These are phyloP conservation scores for Termitomyces sp. DNA, from an alignment of 768 basidiomycete genomes.

Conservation along the genomic window DNA sequence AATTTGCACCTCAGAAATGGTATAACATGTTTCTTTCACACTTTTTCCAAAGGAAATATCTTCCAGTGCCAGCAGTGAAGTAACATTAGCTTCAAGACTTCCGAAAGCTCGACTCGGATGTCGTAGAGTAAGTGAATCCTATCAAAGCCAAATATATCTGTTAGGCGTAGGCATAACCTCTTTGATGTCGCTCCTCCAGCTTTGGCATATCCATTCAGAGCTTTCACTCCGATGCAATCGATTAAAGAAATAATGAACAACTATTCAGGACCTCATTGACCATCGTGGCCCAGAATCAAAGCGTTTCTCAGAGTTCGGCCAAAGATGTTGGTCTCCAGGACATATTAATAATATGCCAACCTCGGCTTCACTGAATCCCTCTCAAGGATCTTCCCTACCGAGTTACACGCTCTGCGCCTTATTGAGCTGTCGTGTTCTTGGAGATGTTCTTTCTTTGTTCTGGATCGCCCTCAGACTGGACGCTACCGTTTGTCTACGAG, in stretches of 20 bases:
- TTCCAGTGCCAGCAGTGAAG: too few species aligned
- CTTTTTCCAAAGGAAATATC: too few species aligned
- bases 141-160: too few species aligned
- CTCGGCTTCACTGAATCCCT: background rate
- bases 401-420: background rate
- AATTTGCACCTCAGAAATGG: too few species aligned
- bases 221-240: background rate
- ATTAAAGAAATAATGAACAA: background rate
- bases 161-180: too few species aligned
- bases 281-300: background rate
- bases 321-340: background rate
- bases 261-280: background rate
- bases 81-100: background rate
- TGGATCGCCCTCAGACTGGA: background rate
- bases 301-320: background rate
- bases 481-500: background rate
- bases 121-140: too few species aligned
- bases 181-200: background rate
- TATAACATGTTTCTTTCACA: too few species aligned
- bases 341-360: background rate
- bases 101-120: background rate
- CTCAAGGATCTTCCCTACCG: background rate
- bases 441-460: background rate
- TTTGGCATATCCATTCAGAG: background rate
- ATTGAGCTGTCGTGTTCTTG: background rate